phyloP scores from a whole-genome alignment of 768 basidiomycete species.

The Imleria badia region DNA sequence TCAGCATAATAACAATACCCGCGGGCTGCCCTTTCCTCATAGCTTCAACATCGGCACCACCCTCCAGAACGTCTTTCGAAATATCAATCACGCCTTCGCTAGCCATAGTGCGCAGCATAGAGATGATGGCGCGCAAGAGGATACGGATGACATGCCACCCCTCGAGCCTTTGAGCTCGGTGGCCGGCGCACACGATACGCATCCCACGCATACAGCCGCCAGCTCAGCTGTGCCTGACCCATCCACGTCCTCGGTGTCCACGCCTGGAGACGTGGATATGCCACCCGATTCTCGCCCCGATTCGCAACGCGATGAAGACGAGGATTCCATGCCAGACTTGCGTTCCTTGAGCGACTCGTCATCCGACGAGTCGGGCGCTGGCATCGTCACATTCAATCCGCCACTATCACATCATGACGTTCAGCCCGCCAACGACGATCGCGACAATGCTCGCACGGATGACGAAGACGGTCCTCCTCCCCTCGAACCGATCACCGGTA shows the following conservation, averaged over 20 bases:
- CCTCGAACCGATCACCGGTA: constrained; percentile 33
- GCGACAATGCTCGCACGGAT: constrained; percentile 28
- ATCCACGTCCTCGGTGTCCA: constrained; percentile 3
- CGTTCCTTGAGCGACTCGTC: constrained; percentile 40
- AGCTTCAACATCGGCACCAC: constrained; percentile 27
- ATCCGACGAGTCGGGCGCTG: constrained; percentile 34
- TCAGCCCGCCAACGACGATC: constrained; percentile 33
- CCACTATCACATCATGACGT: constrained; percentile 16
- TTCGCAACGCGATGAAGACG: constrained; percentile 28
- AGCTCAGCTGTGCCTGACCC: background rate
- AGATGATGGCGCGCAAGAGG: background rate
- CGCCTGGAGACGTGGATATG: constrained; percentile 5
- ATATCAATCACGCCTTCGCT: constrained; percentile 33
- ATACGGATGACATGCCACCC: background rate
- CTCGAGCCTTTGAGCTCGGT: constrained; percentile 3
- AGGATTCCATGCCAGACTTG: constrained; percentile 44
- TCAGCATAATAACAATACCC: constrained; percentile 4
- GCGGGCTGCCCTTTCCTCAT: constrained; percentile 13
- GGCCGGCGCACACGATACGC: background rate
- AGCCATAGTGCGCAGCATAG: background rate
- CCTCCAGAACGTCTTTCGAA: constrained; percentile 31
- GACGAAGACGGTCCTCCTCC: constrained; percentile 32
- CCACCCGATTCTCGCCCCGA: constrained; percentile 1
- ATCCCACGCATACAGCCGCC: constrained; percentile 3
- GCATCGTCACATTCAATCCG: constrained; percentile 32